phyloP scores from a whole-genome alignment of 2,329 filamentous ascomycete species.

The Aspergillus luchuensis region DNA sequence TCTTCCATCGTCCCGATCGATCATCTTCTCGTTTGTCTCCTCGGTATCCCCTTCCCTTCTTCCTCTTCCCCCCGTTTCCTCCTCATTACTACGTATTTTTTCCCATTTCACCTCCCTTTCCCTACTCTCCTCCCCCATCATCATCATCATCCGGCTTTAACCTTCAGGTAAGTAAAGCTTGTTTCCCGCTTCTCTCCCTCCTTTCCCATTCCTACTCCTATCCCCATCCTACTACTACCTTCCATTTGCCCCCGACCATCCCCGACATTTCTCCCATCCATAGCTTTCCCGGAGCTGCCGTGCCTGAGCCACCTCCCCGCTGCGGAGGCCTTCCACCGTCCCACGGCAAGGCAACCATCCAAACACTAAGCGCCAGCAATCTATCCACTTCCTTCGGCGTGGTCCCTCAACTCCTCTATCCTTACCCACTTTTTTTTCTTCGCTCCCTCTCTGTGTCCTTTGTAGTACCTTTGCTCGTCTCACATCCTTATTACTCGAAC shows the following conservation, averaged over 20 bases:
- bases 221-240: not conserved
- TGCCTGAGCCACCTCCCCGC: constrained; percentile 17
- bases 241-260: not conserved
- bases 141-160: not conserved
- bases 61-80: constrained; percentile 2
- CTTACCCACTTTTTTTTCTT: constrained; percentile 7
- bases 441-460: not conserved
- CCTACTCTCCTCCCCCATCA: not conserved
- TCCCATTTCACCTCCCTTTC: constrained; percentile 1
- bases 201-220: not conserved
- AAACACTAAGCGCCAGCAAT: constrained; percentile 11
- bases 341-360: constrained; percentile 18
- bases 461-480: not conserved
- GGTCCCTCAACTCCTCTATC: constrained; percentile 2
- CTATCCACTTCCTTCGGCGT: constrained; percentile 2
- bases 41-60: not conserved
- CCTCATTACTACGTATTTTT: not conserved
- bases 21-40: not conserved
- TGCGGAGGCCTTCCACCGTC: constrained; percentile 15
- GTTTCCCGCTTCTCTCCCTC: not conserved
- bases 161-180: constrained; percentile 11
- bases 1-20: not conserved
- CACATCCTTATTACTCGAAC: not conserved
- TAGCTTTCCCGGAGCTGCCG: constrained; percentile 3
- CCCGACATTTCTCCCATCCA: not conserved